phyloP scores from a whole-genome alignment of 2,329 filamentous ascomycete species.

The Diaporthe destruens region DNA sequence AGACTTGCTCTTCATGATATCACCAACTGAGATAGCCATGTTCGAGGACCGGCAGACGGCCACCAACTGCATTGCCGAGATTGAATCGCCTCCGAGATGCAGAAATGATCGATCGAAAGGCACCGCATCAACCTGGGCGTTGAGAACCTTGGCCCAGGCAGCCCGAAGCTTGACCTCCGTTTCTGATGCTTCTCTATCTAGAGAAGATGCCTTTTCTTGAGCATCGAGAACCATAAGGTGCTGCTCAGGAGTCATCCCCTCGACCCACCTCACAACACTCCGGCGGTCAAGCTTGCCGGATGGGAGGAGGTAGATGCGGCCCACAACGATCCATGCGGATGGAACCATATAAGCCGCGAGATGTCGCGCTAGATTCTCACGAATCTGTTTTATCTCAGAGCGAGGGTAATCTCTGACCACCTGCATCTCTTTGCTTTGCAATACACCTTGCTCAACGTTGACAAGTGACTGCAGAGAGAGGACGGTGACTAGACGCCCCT shows the following conservation, averaged over 20 bases:
- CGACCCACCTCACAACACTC: background rate
- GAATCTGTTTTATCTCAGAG: background rate
- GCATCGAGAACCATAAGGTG: background rate
- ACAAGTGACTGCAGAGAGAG: constrained; percentile 10
- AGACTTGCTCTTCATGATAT: constrained; percentile 23
- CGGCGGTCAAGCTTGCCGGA: constrained; percentile 36
- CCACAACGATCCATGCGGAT: constrained; percentile 5
- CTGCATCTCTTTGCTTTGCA: background rate
- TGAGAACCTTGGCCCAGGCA: constrained; percentile 19
- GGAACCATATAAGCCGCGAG: constrained; percentile 8
- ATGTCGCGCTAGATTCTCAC: background rate
- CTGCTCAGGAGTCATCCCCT: background rate
- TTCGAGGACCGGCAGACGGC: constrained; percentile 10
- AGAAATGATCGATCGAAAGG: constrained; percentile 70
- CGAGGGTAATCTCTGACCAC: background rate
- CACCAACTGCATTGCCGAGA: constrained; percentile 61
- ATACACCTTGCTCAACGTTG: background rate
- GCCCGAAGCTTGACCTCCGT: constrained; percentile 4
- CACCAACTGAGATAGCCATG: constrained; percentile 5
- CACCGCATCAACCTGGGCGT: constrained; percentile 45
- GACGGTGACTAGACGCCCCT: constrained; percentile 12
- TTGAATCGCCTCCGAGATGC: constrained; percentile 70
- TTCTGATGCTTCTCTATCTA: constrained; percentile 4
- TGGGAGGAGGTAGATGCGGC: constrained; percentile 51
- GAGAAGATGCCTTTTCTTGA: background rate